Evolutionary conservation across 2,329 filamentous ascomycete species (phyloP), one percentile per base, ranked within the genome.

Genomic region (Colletotrichum ledebouriae): DNA sequence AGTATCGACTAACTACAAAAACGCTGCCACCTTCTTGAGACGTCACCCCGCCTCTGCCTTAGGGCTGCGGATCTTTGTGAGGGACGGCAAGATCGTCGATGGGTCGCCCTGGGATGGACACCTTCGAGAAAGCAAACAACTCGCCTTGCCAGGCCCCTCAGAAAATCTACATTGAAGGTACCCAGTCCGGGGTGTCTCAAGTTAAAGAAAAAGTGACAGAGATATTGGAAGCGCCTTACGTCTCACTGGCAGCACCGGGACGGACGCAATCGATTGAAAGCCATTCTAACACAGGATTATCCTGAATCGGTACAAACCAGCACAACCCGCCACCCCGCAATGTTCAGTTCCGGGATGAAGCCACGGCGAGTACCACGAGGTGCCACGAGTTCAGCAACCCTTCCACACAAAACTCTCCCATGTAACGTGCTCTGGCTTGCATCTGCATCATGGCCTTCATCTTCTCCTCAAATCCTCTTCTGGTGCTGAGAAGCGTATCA

Each of bases 51-150:
- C 46, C 22, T 29, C 10, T 41, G 34, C 41, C 7, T n/a, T 9
- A 33, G 53, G 13, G 55, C 61, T 65, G 47, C 49, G 47, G 61
- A 56, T 65, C 33, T 13, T 39, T 55, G 46, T 64, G 47, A 55
- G 17, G 33, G 41, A 64, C 34, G 33, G n/a, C 13, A 22, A 59
- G 65, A 67, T 67, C 64, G 60, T 59, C 65, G 65, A 65, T 44
- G 49, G 55, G 20, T 25, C 47, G 56, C 59, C 47, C 61, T 34
- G 57, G 52, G 49, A 56, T 42, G 41, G 47, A 56, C 37, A 34
- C 49, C 62, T 60, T 65, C 42, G 49, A 67, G 59, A 63, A 69
- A 60, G 66, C 61, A 69, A 69, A 66, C 66, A 25, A 66, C 55
- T 55, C 55, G 49, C 55, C 42, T 66, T 55, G 9, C 25, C 39